Evolutionary conservation across 768 basidiomycete species (phyloP).

Genomic region (Dendrothele bispora): DNA sequence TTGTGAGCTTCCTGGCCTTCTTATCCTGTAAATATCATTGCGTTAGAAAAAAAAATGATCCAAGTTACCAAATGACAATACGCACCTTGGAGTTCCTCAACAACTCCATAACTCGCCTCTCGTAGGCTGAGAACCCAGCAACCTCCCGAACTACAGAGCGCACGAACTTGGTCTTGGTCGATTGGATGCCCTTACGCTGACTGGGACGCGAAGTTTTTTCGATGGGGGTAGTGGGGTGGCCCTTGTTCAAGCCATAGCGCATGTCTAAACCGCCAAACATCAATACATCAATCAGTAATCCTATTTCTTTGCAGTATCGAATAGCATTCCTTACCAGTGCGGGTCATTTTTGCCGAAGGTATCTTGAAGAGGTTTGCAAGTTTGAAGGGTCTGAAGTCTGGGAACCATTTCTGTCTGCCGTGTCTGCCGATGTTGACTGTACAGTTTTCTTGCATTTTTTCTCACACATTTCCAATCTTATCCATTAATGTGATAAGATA

Average conservation of each 20-base stretch:
- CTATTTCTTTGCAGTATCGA: background rate
- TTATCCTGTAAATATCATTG: constrained; percentile 67
- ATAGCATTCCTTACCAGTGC: constrained; percentile 52
- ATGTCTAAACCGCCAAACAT: constrained; percentile 53
- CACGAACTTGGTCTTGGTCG: constrained; percentile 91
- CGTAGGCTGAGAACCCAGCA: constrained; percentile 95
- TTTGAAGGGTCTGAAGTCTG: background rate
- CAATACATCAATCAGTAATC: constrained; percentile 8
- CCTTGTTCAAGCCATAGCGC: constrained; percentile 83
- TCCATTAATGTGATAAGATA: background rate
- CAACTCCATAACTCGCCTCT: constrained; percentile 97
- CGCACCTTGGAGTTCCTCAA: constrained; percentile 94
- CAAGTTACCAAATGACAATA: constrained; percentile 6
- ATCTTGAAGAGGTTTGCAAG: constrained; percentile 42
- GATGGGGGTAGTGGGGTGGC: constrained; percentile 86
- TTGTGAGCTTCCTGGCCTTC: constrained; percentile 98
- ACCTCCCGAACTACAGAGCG: constrained; percentile 95
- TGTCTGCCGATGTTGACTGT: too few relatives aligned
- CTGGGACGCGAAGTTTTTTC: constrained; percentile 73
- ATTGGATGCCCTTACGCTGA: constrained; percentile 90
- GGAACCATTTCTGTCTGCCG: background rate
- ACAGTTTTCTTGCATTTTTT: too few relatives aligned
- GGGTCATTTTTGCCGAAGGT: constrained; percentile 68
- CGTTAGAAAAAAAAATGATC: background rate
- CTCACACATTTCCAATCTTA: background rate